Evolutionary conservation across 2,329 filamentous ascomycete species (phyloP), one percentile per base, ranked within the genome.

Genomic region (Coniochaeta pulveracea): DNA sequence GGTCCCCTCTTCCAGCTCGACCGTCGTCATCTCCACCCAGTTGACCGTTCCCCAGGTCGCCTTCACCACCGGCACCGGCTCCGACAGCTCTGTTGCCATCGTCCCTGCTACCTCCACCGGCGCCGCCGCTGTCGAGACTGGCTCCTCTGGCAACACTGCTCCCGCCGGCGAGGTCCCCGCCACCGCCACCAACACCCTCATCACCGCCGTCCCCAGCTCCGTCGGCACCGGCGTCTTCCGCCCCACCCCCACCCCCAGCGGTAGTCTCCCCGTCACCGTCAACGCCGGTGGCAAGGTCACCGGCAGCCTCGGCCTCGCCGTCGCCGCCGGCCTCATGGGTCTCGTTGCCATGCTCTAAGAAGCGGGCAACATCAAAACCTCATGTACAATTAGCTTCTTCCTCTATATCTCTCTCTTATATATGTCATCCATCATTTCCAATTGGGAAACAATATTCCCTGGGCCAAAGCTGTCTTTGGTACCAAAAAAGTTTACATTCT

Each of bases 11-110:
- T 66, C 66, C 39, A 67, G 60, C 51, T 61, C 63, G 51, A 64
- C 61, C 30, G 55, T 58, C 19, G 58, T 53, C 37, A 45, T 64
- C 46, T 56, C 56, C 47, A 65, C 65, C 39, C 58, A 61, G 46
- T 44, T 75, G 38, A 62, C 63, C 30, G 63, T 74, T 17, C 71
- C 71, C 26, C 53, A 67, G 54, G 61, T 75, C 40, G 60, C 50
- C 47, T 64, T 74, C 58, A 55, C 57, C 40, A 59, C 60, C 23
- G 44, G 43, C 43, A 34, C 47, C 14, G 32, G 52, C 41, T 54
- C 53, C 28, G 46, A 47, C 31, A 31, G 28, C 28, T 31, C 28
- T 10, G 60, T 65, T 30, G 56, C 45, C 23, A 47, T 64, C 24
- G 53, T 63, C 18, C 58, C 56, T n/a, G 54, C 58, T 35, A 56